Conservation (phyloP, 176 grass and related monocot species). For the Juncus effusus region DNA sequence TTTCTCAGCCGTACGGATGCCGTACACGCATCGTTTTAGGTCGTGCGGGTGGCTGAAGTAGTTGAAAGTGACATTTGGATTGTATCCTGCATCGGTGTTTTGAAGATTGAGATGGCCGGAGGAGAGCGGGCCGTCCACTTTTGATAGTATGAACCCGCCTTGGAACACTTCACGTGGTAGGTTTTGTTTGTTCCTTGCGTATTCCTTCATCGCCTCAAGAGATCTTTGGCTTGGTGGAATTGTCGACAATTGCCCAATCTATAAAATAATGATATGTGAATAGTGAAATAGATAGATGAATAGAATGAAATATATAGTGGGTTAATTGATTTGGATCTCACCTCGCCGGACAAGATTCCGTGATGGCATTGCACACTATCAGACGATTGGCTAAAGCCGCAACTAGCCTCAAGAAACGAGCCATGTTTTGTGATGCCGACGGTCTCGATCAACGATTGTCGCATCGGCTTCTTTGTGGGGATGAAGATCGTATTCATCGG, state of each 20-base stretch:
- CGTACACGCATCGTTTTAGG: conserved; percentile 50
- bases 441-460: conserved; percentile 78
- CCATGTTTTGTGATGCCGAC: conserved; percentile 66
- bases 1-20: conserved; percentile 55
- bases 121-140: conserved; percentile 60
- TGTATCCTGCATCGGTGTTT: conserved; percentile 51
- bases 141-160: conserved; percentile 75
- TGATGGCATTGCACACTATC: conserved; percentile 77
- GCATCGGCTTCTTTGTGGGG: conserved; percentile 65
- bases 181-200: conserved; percentile 45
- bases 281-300: background rate
- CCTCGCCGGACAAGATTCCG: conserved; percentile 88
- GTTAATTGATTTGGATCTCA: conserved; percentile 10
- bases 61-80: conserved; percentile 81
- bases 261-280: conserved; percentile 20
- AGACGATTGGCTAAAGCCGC: conserved; percentile 75
- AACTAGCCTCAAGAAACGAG: conserved; percentile 83
- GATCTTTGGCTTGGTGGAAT: conserved; percentile 63
- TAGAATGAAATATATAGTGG: too few relatives aligned
- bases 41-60: conserved; percentile 73
- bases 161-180: conserved; percentile 63
- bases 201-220: conserved; percentile 46
- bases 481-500: conserved; percentile 91
- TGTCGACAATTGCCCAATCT: conserved; percentile 81
- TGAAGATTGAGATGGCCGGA: conserved; percentile 53